Percentiles rank a stretch among this genome's conserved stretches.
These are phyloP conservation scores for Bothriochloa decipiens DNA, from an alignment of 176 grass and related monocot species.

Conservation along the genomic window DNA sequence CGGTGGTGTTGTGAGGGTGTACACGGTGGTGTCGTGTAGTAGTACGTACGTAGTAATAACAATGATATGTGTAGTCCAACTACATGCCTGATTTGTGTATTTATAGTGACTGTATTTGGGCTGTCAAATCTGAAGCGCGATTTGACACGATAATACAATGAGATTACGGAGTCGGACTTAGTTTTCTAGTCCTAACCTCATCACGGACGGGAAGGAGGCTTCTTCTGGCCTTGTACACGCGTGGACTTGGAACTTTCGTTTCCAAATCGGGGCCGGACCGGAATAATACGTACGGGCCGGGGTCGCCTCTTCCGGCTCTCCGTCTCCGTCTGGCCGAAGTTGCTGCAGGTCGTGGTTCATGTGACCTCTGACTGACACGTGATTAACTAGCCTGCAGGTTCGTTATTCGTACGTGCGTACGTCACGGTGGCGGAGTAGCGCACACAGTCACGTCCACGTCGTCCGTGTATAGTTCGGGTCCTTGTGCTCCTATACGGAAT, in stretches of 20 bases:
- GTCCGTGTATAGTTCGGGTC: neutral
- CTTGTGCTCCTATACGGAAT: neutral
- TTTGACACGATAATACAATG: neutral
- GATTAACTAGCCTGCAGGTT: neutral
- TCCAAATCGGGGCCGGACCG: neutral
- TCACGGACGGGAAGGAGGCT: neutral
- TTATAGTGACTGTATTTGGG: neutral
- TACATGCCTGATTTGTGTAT: neutral
- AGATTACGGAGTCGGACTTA: conserved; percentile 1
- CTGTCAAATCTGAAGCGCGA: neutral
- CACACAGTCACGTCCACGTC: neutral
- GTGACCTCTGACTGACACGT: conserved; percentile 36
- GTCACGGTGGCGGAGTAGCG: neutral
- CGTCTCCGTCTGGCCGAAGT: neutral
- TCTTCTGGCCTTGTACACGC: neutral
- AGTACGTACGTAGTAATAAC: too few relatives aligned
- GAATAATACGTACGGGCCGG: neutral
- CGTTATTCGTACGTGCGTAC: neutral
- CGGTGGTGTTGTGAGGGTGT: neutral
- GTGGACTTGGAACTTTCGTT: conserved; percentile 9
- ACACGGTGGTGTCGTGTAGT: neutral
- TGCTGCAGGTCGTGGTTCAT: conserved; percentile 34
- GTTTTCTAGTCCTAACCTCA: neutral
- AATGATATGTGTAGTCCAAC: neutral
- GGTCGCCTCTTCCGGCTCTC: neutral